Evolutionary conservation across 306 rosid genomes (phyloP), one percentile per base, ranked within the genome.

Genomic region (Sechiopsis laciniata): DNA sequence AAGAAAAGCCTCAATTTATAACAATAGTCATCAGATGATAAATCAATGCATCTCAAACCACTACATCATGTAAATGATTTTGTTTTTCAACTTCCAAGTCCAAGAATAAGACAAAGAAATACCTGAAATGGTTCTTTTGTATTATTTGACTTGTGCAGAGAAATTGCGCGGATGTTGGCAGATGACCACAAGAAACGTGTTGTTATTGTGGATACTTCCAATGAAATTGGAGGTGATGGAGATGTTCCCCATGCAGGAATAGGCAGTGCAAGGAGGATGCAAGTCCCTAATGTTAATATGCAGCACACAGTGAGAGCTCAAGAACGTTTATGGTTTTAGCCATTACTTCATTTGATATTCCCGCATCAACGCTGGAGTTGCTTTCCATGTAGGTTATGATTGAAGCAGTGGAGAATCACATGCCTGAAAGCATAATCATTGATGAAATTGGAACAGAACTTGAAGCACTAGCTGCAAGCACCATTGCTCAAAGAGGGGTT

Each of bases 401-500:
- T 7, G 48, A 42, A 42, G 48, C 48, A 42, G 48, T 42, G 48
- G 48, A 42, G 48, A 42, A 42, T 42, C 48, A 95, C 82, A 95
- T 88, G 99, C 99, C 97, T 3, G 84, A 95, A 83, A 83, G 92
- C 70, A 91, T 95, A 81, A 91, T 95, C 55, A 95, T 95, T 55
- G 99, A 95, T 80, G 99, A 95, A 89, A 95, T 95, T 61, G 99
- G 99, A 78, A 95, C 99, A 1, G 99, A 95, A 71, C 96, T 91
- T 64, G 97, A 95, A 84, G 97, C 99, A 78, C 83, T 95, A 82
- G 99, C 99, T 82, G 97, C 99, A 61, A 89, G 99, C 82, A 95
- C 99, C 26, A 91, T 95, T 82, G 99, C 99, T 82, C 97, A 95
- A 85, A 86, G 99, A 91, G 99, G 99, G 80, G 99, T 95, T 77